Percentiles rank a stretch among this genome's conserved stretches.
Evolutionary conservation across 305 asterid species (phyloP).

Genomic region (Fraxinus ornus): DNA sequence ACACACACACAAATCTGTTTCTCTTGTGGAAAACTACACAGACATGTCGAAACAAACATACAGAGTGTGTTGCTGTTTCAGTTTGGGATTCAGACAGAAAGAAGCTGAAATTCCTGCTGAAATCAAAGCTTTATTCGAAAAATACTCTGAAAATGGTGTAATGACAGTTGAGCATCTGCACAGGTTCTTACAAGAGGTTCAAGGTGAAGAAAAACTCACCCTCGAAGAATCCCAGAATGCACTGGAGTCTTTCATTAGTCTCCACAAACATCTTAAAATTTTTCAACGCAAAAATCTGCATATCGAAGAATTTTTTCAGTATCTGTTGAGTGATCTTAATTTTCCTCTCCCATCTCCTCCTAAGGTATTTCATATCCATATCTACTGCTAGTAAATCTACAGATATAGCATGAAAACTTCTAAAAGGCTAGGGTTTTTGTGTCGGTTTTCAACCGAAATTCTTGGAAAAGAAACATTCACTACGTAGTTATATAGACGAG

Average conservation of each 20-base stretch:
- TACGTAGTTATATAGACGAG: too few species aligned
- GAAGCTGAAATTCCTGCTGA: conserved; percentile 66
- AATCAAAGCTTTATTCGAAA: conserved; percentile 45
- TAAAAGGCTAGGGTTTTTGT: neutral
- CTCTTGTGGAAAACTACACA: neutral
- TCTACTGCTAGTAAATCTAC: neutral
- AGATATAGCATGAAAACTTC: neutral
- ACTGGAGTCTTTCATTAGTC: conserved; percentile 46
- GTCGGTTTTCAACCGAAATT: neutral
- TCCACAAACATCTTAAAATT: conserved; percentile 52
- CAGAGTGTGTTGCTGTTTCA: conserved; percentile 63
- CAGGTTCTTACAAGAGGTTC: conserved; percentile 62
- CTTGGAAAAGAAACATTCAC: neutral
- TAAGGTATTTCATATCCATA: conserved; percentile 36
- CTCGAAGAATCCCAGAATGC: conserved; percentile 47
- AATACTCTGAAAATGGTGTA: conserved; percentile 57
- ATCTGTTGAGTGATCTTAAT: conserved; percentile 49
- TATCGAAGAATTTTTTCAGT: conserved; percentile 50
- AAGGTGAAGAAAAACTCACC: conserved; percentile 51
- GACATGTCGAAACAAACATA: conserved; percentile 70
- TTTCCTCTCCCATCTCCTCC: conserved; percentile 51
- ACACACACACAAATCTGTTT: neutral
- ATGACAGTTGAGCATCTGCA: conserved; percentile 56
- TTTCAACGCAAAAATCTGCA: conserved; percentile 50
- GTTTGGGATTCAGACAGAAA: conserved; percentile 51